These are phyloP conservation scores for Podospora conica DNA, from an alignment of 495 filamentous ascomycete species.

Conservation along the genomic window DNA sequence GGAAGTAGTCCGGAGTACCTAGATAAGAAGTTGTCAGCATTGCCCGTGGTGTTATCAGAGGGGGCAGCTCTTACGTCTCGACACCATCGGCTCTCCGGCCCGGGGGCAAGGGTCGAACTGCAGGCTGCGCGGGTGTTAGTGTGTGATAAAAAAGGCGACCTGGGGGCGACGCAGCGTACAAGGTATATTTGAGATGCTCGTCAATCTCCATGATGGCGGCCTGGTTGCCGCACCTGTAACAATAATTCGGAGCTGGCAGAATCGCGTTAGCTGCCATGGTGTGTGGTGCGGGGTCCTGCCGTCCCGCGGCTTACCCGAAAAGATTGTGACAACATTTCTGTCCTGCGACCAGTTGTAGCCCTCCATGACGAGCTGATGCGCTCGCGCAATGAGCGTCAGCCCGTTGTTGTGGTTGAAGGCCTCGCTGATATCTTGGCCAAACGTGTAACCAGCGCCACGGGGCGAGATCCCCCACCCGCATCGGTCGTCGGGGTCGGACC, in stretches of 20 bases:
- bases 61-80: conserved; percentile 57
- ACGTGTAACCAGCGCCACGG: conserved; percentile 95
- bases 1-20: conserved; percentile 96
- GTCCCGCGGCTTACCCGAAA: conserved; percentile 63
- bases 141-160: neutral
- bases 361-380: conserved; percentile 97
- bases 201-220: conserved; percentile 99
- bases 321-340: conserved; percentile 96
- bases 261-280: conserved; percentile 9
- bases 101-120: conserved; percentile 98
- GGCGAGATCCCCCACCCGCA: conserved; percentile 99
- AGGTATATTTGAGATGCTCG: conserved; percentile 98
- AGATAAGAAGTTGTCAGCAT: neutral
- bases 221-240: conserved; percentile 97
- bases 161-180: conserved; percentile 53
- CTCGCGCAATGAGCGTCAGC: conserved; percentile 86
- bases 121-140: conserved; percentile 55
- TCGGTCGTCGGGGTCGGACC: conserved; percentile 96
- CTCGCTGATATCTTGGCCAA: conserved; percentile 98
- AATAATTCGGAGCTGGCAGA: conserved; percentile 82
- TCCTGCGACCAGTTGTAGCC: conserved; percentile 98
- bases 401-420: conserved; percentile 99
- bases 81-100: conserved; percentile 98
- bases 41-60: conserved; percentile 13
- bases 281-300: neutral